Percentiles rank a stretch among this genome's conserved stretches.
Conservation (phyloP, 345 rosid species). For the Chamaenerion angustifolium region DNA sequence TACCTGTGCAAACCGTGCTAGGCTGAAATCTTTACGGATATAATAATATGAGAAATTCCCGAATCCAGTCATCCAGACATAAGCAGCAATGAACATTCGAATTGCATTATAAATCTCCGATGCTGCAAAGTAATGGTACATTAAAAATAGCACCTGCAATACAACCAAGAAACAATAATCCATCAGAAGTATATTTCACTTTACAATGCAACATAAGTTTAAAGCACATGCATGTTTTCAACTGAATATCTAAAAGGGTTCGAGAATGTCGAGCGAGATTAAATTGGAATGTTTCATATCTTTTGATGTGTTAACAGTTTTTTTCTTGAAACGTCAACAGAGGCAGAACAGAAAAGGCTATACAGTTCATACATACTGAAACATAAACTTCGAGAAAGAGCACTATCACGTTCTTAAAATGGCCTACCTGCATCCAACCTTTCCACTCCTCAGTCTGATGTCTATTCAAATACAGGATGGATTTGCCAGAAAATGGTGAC, state of each 20-base stretch:
- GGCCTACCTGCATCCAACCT: slow-evolving; percentile 99
- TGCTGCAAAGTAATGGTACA: slow-evolving; percentile 99
- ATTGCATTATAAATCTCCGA: slow-evolving; percentile 87
- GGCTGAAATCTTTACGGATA: slow-evolving; percentile 92
- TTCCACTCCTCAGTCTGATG: slow-evolving; percentile 99
- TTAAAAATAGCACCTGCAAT: slow-evolving; percentile 85
- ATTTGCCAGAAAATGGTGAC: slow-evolving; percentile 78
- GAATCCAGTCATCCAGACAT: slow-evolving; percentile 99
- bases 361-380: neutral
- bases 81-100: slow-evolving; percentile 84
- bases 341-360: no score
- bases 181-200: no score
- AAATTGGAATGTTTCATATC: no score
- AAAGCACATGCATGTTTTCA: neutral
- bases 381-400: slow-evolving; percentile 5
- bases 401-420: slow-evolving; percentile 6
- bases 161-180: neutral
- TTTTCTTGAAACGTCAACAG: no score
- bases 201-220: neutral
- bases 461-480: slow-evolving; percentile 86
- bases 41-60: slow-evolving; percentile 98
- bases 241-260: neutral
- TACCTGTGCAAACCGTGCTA: slow-evolving; percentile 96
- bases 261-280: no score
- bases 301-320: no score